Base-by-base conservation (phyloP, 371 early-diverging fungal species). In the Apophysomyces ossiformis region DNA sequence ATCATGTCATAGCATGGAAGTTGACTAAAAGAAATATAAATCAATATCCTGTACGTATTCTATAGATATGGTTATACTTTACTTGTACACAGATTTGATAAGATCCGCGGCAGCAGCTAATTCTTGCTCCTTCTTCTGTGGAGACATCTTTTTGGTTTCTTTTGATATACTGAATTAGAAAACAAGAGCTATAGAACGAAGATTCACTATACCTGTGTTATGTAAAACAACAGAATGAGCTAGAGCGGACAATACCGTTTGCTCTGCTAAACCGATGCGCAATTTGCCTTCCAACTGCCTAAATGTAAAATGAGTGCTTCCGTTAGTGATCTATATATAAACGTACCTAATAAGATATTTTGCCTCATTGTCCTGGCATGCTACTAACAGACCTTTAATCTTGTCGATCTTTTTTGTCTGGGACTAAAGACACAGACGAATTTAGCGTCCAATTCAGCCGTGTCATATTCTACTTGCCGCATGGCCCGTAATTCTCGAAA, bases 181-280 rank as follows among this genome's bases (percentile, higher is more conserved):
- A 35, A 15, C 21, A 16, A 47, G 6, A 21, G 18, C 36, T 26
- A 1, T 18, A 11, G 11, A 15, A 47, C 7, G 18, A 21, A 21
- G 7, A 21, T 50, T 9, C 21, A 7, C 54, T 63, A 65, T 69
- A 81, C 84, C 72, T 54, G 76, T 71, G 37, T 83, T 76, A 26
- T 76, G 79, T 32, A 89, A 61, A 0, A 91, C 88, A 60, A 85
- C 81, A 0, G 95, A 89, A 35, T 96, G 94, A 4, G 94, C 96
- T 16, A 99, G 80, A 1, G 97, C 89, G 12, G 88, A 86, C 39
- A 99, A 84, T 6, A 98, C 93, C 0, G 98, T 96, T 73, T 96
- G 91, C 78, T 98, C 99, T 0, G 99, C 99, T 32, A 99, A 82
- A 38, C 99, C 99, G 68, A 99, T 99, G 37, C 99, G 90, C 44